Evolutionary conservation across 495 filamentous ascomycete genomes (phyloP).

Genomic region (Hypoxylon subgilvum): DNA sequence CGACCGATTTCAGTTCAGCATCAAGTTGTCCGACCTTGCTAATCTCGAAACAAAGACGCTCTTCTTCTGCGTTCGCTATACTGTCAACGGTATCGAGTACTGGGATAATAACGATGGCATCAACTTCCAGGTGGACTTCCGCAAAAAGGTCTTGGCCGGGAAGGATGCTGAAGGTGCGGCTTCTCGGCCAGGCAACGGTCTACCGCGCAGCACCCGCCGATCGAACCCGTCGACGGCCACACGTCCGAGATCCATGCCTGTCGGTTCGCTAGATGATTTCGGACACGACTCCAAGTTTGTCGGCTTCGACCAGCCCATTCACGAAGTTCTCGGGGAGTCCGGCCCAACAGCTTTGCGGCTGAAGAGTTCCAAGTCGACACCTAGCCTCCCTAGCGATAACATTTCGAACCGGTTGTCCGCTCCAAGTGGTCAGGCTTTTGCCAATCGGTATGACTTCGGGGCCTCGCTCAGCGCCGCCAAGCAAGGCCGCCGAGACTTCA

Average conservation of each 20-base stretch:
- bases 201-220: slow-evolving; percentile 78
- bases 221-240: slow-evolving; percentile 51
- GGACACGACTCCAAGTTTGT: slow-evolving; percentile 60
- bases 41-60: slow-evolving; percentile 90
- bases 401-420: slow-evolving; percentile 56
- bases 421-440: slow-evolving; percentile 76
- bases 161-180: slow-evolving; percentile 55
- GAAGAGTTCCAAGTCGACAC: slow-evolving; percentile 57
- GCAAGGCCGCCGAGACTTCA: slow-evolving; percentile 63
- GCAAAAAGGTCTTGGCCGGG: slow-evolving; percentile 70
- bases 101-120: slow-evolving; percentile 91
- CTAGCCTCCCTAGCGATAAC: slow-evolving; percentile 56
- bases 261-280: slow-evolving; percentile 71
- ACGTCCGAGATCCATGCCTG: slow-evolving; percentile 68
- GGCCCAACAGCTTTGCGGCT: slow-evolving; percentile 52
- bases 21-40: slow-evolving; percentile 88
- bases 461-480: slow-evolving; percentile 88
- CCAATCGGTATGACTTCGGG: slow-evolving; percentile 91
- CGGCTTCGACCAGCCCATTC: slow-evolving; percentile 61
- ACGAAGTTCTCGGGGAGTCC: slow-evolving; percentile 61
- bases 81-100: slow-evolving; percentile 79
- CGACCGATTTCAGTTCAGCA: slow-evolving; percentile 90
- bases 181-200: slow-evolving; percentile 61
- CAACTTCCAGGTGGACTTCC: slow-evolving; percentile 94
- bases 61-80: slow-evolving; percentile 90